Percentiles rank a stretch among this genome's conserved stretches.
These are phyloP conservation scores for Verbena officinalis DNA, from an alignment of 257 asterid species.

Conservation along the genomic window DNA sequence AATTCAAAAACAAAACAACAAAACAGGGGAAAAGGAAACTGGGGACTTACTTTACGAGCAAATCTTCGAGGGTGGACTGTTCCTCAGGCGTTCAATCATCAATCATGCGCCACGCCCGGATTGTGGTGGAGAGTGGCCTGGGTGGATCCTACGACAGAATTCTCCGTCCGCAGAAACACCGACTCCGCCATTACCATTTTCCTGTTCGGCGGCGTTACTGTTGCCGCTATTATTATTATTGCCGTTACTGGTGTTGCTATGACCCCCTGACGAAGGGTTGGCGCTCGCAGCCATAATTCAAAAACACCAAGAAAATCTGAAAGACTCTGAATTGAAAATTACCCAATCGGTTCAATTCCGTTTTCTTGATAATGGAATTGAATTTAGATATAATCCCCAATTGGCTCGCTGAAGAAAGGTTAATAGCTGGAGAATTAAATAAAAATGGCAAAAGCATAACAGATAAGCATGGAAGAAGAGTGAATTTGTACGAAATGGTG, in stretches of 20 bases:
- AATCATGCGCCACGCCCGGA: conserved; percentile 70
- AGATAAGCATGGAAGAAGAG: conserved; percentile 34
- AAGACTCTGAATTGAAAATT: conserved; percentile 4
- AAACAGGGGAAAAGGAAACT: background rate
- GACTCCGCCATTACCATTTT: conserved; percentile 40
- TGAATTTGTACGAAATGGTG: conserved; percentile 28
- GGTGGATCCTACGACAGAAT: conserved; percentile 60
- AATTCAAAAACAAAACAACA: background rate
- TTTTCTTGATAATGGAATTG: background rate
- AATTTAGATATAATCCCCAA: conserved; percentile 14
- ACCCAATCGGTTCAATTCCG: conserved; percentile 6
- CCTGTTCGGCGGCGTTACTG: conserved; percentile 35
- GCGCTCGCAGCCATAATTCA: conserved; percentile 87
- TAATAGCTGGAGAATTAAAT: background rate
- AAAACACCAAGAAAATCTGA: conserved; percentile 3
- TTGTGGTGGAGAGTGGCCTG: conserved; percentile 71
- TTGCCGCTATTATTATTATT: conserved; percentile 25
- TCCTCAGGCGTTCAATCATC: conserved; percentile 85
- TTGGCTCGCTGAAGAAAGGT: background rate
- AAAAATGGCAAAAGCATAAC: conserved; percentile 6
- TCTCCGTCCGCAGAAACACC: conserved; percentile 58
- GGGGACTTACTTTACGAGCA: conserved; percentile 60
- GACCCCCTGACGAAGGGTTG: conserved; percentile 63
- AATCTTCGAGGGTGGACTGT: conserved; percentile 77
- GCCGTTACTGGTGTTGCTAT: conserved; percentile 39